Base-by-base conservation (phyloP, 2,329 filamentous ascomycete genomes). In the Dothistroma pini region DNA sequence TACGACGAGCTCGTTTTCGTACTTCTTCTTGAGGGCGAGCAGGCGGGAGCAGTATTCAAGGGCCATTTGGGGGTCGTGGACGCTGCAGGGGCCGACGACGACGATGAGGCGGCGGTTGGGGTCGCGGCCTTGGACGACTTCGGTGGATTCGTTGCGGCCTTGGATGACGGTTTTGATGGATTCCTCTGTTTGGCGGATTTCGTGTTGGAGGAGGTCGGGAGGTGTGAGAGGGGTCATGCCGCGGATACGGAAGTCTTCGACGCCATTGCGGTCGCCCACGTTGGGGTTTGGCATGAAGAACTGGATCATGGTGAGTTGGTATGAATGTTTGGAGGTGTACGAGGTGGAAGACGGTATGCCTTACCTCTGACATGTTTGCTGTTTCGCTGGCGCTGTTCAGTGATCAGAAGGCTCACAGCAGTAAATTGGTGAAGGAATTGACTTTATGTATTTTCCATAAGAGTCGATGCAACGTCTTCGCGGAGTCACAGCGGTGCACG, bases 31-130 rank as follows among this genome's bases (percentile, higher is more conserved):
- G 71, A 96, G 82, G 72, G 86, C 82, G 68, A 96, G 76, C 65
- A 99, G 83, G 67, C 89, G 83, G 72, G 92, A 87, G 83, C 92
- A 96, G 86, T 99, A 99, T 74, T 93, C 91, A 68, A 97, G 85
- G 11, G 93, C 93, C 65, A 91, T 89, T 58, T 88, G 81, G 19
- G 95, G 93, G 75, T 99, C 95, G 81, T 99, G 95, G 76, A 99
- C 96, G 25, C 91, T 96, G 83, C 95, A 99, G 29, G 95, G 95
- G 1, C 95, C 95, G 66, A 97, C 87, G 72, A 97, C 88, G 66
- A 99, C 88, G 56, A 91, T 79, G 54, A 91, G 75, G 59, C 86
- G 79, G 72, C 83, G 77, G 68, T 81, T 79, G 44, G 78, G 74
- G 70, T 87, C 82, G 61, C 75, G 79, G 71, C 85, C 83, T 65